Base-by-base conservation (phyloP, 2,329 filamentous ascomycete species). In the Monosporascus sp. region DNA sequence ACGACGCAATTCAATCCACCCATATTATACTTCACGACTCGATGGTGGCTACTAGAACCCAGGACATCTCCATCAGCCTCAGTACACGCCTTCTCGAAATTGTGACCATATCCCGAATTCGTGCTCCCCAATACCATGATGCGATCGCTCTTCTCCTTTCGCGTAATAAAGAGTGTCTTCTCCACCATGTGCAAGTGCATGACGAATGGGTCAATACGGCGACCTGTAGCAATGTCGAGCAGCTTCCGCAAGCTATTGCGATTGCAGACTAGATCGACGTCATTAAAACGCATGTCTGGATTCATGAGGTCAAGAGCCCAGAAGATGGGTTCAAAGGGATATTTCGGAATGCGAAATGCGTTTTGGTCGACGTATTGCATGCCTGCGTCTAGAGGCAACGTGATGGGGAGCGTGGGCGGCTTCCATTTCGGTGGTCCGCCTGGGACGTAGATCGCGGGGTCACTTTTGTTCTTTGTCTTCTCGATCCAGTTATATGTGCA, bases 231-330 rank as follows among this genome's bases (percentile, higher is more conserved):
- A 43, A 68, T 62, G 22, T 63, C 53, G 16, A 69, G 56, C 1
- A 70, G 49, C 41, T 56, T 58, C 24, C 49, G 52, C 19, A 67
- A 58, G 48, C 54, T 58, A 40, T 59, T 65, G 5, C 66, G 63
- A 48, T 67, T 68, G 31, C 60, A 52, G 5, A 71, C 50, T 4
- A 71, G 27, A 35, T 71, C 66, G 22, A 69, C 49, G 3, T 64
- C 51, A 48, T 61, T 54, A 24, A 70, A 69, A 20, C 51, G 54
- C 48, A 56, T 54, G 1, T 19, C 20, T 0, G 63, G 62, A 7
- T 58, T 61, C 61, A 64, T 64, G 17, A 52, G 22, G 4, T 52
- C 53, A 7, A 62, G 54, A 44, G 66, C 67, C n/a, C 59, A 52
- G 38, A 71, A 66, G 14, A 67, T 49, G 4, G 63, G 56, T 37